Base-by-base conservation (phyloP, 1,139 yeast species). In the Candida sanyaensis region DNA sequence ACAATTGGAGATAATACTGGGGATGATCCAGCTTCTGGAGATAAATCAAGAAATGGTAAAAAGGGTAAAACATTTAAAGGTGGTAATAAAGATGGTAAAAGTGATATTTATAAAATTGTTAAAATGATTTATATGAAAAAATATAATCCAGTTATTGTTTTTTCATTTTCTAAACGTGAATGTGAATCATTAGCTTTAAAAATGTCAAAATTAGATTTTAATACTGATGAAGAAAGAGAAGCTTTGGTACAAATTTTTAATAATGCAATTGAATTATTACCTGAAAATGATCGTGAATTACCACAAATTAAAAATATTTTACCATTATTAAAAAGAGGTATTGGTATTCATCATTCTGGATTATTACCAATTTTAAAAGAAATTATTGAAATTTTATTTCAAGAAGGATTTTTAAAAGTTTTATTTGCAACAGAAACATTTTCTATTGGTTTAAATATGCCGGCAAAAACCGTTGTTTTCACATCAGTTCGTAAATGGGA, bases 401-500 rank as follows among this genome's bases (percentile, higher is more conserved):
- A 93, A 68, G 98, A 93, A 72, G 99, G 99, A 12, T 81, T 92
- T 45, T 75, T 95, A 50, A 95, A 95, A 65, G 98, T 93, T 2
- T 72, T 93, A 49, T 93, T 95, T 70, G 99, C 99, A 1, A 93
- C 99, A 0, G 99, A 93, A 69, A 93, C 99, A 1, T 95, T 93
- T 65, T 95, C 99, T 12, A 95, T 93, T 78, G 99, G 99, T 46
- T 80, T 93, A 54, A 93, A 93, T 70, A 86, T 93, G 91, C 99
- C 99, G 56, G 97, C 99, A 4, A 91, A 95, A 63, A 93, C 99
- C 0, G 99, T 93, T 42, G 99, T 95, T 8, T 95, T 95, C 68
- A 93, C 99, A 0, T 88, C 95, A 39, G 99, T 95, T 11, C 84
- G 99, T 65, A 95, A 95, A 66, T 93, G 97, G 96, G 99, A 95